Conservation (phyloP, 1,284 basidiomycete species). For the Apiotrichum domesticum region DNA sequence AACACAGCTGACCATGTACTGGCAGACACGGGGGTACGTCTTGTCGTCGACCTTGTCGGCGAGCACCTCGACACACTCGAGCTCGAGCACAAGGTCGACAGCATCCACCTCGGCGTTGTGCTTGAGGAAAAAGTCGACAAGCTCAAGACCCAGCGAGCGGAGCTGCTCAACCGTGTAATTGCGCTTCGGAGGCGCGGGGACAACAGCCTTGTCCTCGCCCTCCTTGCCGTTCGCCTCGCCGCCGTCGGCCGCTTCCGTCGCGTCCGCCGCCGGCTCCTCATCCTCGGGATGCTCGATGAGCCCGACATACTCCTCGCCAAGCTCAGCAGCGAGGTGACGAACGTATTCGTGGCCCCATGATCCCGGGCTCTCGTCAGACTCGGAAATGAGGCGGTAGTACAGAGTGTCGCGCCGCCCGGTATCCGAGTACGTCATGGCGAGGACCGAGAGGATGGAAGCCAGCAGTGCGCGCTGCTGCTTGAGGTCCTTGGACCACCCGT, state of each 20-base stretch:
- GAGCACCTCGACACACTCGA: conserved; percentile 83
- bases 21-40: conserved; percentile 87
- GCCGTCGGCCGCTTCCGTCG: neutral
- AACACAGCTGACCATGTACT: conserved; percentile 96
- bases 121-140: conserved; percentile 82
- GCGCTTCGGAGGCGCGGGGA: conserved; percentile 10
- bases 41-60: conserved; percentile 64
- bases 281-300: conserved; percentile 41
- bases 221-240: conserved; percentile 12
- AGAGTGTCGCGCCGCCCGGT: conserved; percentile 92
- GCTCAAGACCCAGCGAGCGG: conserved; percentile 70
- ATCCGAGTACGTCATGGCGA: conserved; percentile 99
- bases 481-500: conserved; percentile 61
- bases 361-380: conserved; percentile 80
- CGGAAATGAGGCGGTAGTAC: conserved; percentile 77
- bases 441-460: conserved; percentile 96
- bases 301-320: conserved; percentile 80
- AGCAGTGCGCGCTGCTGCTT: conserved; percentile 82
- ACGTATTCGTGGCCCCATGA: conserved; percentile 99
- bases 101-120: conserved; percentile 99
- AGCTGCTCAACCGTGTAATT: conserved; percentile 56
- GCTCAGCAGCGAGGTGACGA: conserved; percentile 90
- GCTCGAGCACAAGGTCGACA: conserved; percentile 88
- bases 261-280: conserved; percentile 34
- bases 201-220: conserved; percentile 7